Evolutionary conservation across 148 eudicot species (phyloP).

Genomic region (Silene conica): DNA sequence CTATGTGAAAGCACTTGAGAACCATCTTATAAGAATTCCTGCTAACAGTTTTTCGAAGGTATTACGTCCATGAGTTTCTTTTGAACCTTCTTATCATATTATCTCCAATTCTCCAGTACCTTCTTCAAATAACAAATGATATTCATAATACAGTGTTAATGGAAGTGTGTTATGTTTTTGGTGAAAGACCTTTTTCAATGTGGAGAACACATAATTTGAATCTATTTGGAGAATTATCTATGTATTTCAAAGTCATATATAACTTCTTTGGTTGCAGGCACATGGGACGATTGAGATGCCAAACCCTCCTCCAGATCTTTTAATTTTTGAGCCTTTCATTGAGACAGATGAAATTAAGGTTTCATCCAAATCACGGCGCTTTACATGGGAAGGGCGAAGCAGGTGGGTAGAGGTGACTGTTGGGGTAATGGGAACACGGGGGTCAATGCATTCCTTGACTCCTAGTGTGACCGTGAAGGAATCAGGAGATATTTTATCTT

Average conservation of each 20-base stretch:
- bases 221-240: neutral
- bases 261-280: constrained; percentile 36
- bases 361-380: constrained; percentile 47
- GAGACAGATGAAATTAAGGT: constrained; percentile 83
- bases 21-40: constrained; percentile 56
- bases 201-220: neutral
- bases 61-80: constrained; percentile 10
- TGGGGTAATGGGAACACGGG: constrained; percentile 73
- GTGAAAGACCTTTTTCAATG: neutral
- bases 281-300: constrained; percentile 96
- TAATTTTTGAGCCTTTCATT: constrained; percentile 85
- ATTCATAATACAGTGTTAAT: neutral
- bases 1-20: constrained; percentile 66
- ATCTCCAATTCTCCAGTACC: neutral
- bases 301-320: constrained; percentile 68
- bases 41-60: constrained; percentile 87
- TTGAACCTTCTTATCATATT: neutral
- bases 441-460: constrained; percentile 77
- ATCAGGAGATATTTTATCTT: constrained; percentile 77
- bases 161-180: neutral
- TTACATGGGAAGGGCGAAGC: constrained; percentile 74
- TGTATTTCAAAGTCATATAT: neutral
- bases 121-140: neutral
- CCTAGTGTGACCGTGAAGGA: constrained; percentile 91
- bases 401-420: constrained; percentile 91